Base-by-base conservation (phyloP, 2,329 filamentous ascomycete species). In the Aspergillus fumigatiaffinis region DNA sequence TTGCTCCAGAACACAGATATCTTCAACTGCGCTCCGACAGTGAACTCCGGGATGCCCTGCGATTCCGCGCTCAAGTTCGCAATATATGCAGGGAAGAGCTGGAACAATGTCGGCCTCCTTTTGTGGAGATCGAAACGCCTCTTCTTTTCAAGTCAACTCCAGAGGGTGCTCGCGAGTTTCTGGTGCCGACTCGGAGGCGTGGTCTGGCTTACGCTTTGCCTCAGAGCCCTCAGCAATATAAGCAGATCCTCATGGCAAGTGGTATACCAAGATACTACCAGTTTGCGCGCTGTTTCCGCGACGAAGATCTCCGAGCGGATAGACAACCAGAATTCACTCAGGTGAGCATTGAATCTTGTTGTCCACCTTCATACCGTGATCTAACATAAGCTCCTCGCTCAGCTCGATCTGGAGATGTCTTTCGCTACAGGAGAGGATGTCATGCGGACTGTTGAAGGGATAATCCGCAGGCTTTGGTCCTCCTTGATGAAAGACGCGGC, bases 151-250 rank as follows among this genome's bases (percentile, higher is more conserved):
- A 97, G 73, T 97, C 94, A 0, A 99, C 94, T 0, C 91, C 94
- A 0, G 94, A 99, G 76, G 94, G 94, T 0, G 95, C 94, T 1
- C 83, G 93, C 51, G 94, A 99, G 72, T 99, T 99, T 61, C 74
- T 99, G 5, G 93, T 99, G 4, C 94, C 94, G 0, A 96, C 92
- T 0, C 82, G 94, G 28, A 84, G 82, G 38, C 82, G 81, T 1
- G 91, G 91, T 0, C 78, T 87, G 59, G 92, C 91, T 3, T 99
- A 97, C 73, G 94, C 94, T 8, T 79, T 99, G 21, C 92, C 92
- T 0, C 95, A 99, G 72, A 97, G 93, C 63, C 94, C 94, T 0
- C 94, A 99, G 73, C 94, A 99, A 73, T 99, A 97, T 72, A 99
- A 99, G 77, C 94, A 99, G 77, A 90, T 97, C 1, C 82, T 99